Percentiles rank a stretch among this genome's conserved stretches.
phyloP scores from a whole-genome alignment of 179 eudicot species.

The Nepenthes alata region DNA sequence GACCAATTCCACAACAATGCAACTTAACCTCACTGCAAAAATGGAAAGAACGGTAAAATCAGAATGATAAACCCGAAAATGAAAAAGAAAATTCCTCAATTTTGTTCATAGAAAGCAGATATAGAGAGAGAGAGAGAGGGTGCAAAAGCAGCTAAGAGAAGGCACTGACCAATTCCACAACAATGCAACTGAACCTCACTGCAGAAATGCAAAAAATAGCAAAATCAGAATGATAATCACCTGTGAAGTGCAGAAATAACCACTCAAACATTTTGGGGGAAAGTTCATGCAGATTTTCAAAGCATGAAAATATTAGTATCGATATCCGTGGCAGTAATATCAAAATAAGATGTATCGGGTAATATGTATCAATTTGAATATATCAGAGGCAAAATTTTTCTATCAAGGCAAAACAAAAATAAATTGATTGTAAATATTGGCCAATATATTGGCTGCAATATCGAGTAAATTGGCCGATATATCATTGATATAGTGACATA shows the following conservation, averaged over 20 bases:
- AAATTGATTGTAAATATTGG: too few relatives aligned
- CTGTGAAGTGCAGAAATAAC: background rate
- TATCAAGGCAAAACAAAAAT: too few relatives aligned
- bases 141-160: slow-evolving; percentile 69
- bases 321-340: too few relatives aligned
- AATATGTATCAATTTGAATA: too few relatives aligned
- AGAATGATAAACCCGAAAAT: background rate
- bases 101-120: slow-evolving; percentile 9
- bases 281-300: slow-evolving; percentile 18
- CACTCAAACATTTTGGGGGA: background rate
- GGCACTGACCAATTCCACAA: slow-evolving; percentile 48
- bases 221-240: background rate
- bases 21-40: slow-evolving; percentile 23
- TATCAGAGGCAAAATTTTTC: too few relatives aligned
- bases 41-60: background rate
- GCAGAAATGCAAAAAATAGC: slow-evolving; percentile 11
- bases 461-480: too few relatives aligned
- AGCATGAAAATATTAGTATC: too few relatives aligned
- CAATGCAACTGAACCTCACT: slow-evolving; percentile 19
- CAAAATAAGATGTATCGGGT: too few relatives aligned
- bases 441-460: too few relatives aligned
- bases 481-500: too few relatives aligned
- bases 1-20: slow-evolving; percentile 35
- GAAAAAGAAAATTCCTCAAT: slow-evolving; percentile 14
- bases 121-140: background rate